Evolutionary conservation across 352 stramenopile genomes (phyloP).

Genomic region (Albugo candida): DNA sequence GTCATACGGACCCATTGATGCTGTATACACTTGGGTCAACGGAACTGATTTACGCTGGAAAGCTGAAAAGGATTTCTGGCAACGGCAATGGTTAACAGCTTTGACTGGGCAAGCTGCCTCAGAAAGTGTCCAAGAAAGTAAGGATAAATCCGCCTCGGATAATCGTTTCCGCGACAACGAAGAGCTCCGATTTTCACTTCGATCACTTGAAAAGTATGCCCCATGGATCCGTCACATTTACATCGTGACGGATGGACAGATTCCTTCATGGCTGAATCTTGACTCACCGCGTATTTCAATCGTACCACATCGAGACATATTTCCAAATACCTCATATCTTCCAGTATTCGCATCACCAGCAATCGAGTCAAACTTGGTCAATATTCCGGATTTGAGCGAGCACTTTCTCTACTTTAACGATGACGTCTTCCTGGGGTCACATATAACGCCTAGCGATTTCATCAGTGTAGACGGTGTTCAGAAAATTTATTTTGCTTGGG

Average conservation of each 20-base stretch:
- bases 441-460: slow-evolving; percentile 84
- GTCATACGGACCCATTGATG: slow-evolving; percentile 79
- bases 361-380: slow-evolving; percentile 88
- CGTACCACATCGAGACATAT: slow-evolving; percentile 84
- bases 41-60: slow-evolving; percentile 87
- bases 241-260: slow-evolving; percentile 87
- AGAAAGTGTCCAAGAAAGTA: slow-evolving; percentile 26
- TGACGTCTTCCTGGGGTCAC: slow-evolving; percentile 85
- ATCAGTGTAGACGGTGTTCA: slow-evolving; percentile 67
- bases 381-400: slow-evolving; percentile 80
- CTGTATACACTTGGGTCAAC: slow-evolving; percentile 95
- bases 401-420: slow-evolving; percentile 95
- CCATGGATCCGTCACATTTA: slow-evolving; percentile 89
- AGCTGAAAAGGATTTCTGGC: slow-evolving; percentile 72
- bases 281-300: slow-evolving; percentile 61
- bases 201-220: slow-evolving; percentile 88
- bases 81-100: slow-evolving; percentile 75
- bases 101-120: slow-evolving; percentile 50
- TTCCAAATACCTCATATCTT: slow-evolving; percentile 70
- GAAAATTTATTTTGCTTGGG: slow-evolving; percentile 86
- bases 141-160: slow-evolving; percentile 56
- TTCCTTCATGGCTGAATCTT: slow-evolving; percentile 86
- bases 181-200: slow-evolving; percentile 84
- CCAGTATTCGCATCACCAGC: slow-evolving; percentile 87
- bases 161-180: slow-evolving; percentile 90